Conservation (phyloP, 148 eudicot genomes). For the Chenopodium berlandieri region DNA sequence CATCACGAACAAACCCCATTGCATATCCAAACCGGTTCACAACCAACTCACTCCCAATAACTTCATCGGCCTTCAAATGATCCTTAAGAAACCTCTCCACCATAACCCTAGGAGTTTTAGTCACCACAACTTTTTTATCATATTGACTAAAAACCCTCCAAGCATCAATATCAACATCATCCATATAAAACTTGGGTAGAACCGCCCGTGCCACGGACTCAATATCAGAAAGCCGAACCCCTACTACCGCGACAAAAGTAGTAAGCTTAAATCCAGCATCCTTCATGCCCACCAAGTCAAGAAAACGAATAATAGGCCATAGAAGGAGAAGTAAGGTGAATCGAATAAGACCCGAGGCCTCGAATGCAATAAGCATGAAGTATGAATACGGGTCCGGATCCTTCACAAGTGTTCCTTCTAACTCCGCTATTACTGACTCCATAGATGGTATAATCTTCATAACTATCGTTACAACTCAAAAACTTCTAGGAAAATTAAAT, state of each 20-base stretch:
- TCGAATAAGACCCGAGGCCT: slow-evolving; percentile 57
- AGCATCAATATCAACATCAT: slow-evolving; percentile 58
- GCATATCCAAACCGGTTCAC: slow-evolving; percentile 62
- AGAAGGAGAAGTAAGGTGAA: slow-evolving; percentile 47
- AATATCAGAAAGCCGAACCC: slow-evolving; percentile 43
- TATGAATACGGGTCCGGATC: slow-evolving; percentile 51
- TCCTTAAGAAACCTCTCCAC: slow-evolving; percentile 86
- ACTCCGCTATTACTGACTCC: slow-evolving; percentile 48
- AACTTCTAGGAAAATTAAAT: neutral
- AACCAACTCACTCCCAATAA: slow-evolving; percentile 67
- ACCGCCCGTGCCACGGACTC: slow-evolving; percentile 69
- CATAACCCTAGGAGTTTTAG: slow-evolving; percentile 71
- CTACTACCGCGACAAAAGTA: slow-evolving; percentile 46
- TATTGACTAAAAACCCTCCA: slow-evolving; percentile 61
- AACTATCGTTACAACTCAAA: neutral
- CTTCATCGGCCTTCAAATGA: slow-evolving; percentile 76
- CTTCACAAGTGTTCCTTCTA: slow-evolving; percentile 57
- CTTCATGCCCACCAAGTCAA: slow-evolving; percentile 43
- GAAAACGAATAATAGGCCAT: slow-evolving; percentile 45
- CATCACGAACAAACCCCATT: slow-evolving; percentile 55
- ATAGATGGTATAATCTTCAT: slow-evolving; percentile 20
- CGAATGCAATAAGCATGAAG: slow-evolving; percentile 57
- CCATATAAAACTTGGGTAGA: slow-evolving; percentile 61
- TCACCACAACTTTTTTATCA: slow-evolving; percentile 73
- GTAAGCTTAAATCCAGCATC: slow-evolving; percentile 46